Evolutionary conservation across 1,139 yeast species (phyloP).

Genomic region (Kazachstania sp.): DNA sequence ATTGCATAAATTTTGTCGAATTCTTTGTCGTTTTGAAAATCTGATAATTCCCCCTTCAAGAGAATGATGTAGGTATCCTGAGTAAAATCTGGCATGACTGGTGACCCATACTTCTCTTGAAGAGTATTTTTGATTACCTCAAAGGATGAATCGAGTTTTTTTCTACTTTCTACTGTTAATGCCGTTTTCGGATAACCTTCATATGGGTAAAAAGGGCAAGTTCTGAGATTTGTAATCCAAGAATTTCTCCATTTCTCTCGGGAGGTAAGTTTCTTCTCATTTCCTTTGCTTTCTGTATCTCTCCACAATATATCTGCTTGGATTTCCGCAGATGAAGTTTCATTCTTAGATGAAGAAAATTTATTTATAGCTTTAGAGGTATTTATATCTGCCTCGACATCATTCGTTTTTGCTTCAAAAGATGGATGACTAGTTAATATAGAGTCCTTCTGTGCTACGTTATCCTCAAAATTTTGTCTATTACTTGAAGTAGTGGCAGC

Average conservation of each 20-base stretch:
- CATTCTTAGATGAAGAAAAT: too few species aligned
- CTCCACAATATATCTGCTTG: background rate
- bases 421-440: too few species aligned
- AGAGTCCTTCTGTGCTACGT: too few species aligned
- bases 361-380: too few species aligned
- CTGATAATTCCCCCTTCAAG: conserved; percentile 1
- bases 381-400: too few species aligned
- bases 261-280: background rate
- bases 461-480: too few species aligned
- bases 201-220: conserved; percentile 1
- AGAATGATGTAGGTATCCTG: conserved; percentile 4
- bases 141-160: background rate
- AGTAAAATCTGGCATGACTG: background rate
- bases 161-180: background rate
- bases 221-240: conserved; percentile 5
- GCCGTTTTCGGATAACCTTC: background rate
- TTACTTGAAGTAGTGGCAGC: too few species aligned
- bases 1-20: background rate
- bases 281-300: too few species aligned
- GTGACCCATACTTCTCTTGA: background rate
- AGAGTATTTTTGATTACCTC: conserved; percentile 2
- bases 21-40: conserved; percentile 1
- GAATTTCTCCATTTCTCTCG: conserved; percentile 6
- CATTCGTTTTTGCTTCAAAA: too few species aligned
- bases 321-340: too few species aligned